Evolutionary conservation across 2,329 filamentous ascomycete genomes (phyloP), one percentile per base, ranked within the genome.

Genomic region (Coleophoma cylindrospora): DNA sequence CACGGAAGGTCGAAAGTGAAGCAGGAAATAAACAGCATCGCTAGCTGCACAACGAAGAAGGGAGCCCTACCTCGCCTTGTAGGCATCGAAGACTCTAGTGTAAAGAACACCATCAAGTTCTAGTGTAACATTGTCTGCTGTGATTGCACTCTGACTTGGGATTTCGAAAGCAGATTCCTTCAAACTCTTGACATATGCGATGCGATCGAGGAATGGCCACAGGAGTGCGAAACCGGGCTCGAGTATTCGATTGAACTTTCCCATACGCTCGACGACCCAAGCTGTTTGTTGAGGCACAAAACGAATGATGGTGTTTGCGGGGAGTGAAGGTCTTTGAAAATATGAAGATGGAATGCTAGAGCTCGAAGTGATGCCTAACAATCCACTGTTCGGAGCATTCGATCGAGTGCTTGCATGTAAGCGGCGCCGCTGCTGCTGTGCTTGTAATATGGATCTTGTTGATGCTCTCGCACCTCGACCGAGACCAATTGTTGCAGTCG

Each of bases 201-300:
- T 97, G 54, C 91, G 87, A 71, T 99, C 94, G 68, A 99, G 74
- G 59, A 97, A 87, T 1, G 94, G 94, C 49, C 94, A 78, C 59
- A 99, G 73, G 55, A 99, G 79, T 19, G 94, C 91, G 54, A 99
- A 76, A 50, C 94, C 94, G 3, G 94, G 94, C 62, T 96, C 83
- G 46, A 99, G 75, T 64, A 99, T 96, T 53, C 91, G 82, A 72
- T 89, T 87, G 75, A 96, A 99, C 71, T 91, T 94, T 63, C 94
- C 94, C 94, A 99, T 99, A 66, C 94, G 91, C 80, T 99, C 94
- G 50, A 99, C 94, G 52, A 99, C 92, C 94, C 94, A 99, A 69
- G 94, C 94, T 61, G 92, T 97, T 75, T 99, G 94, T 72, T 99
- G 94, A n/a, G 94, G 94, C 40, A 99, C 94, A 71, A 97, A 99